A percentile compares a stretch with the other conserved stretches of the same genome.
These are phyloP conservation scores for Plasmodium chabaudi DNA, from an alignment of 169 alveolate species.

Conservation along the genomic window DNA sequence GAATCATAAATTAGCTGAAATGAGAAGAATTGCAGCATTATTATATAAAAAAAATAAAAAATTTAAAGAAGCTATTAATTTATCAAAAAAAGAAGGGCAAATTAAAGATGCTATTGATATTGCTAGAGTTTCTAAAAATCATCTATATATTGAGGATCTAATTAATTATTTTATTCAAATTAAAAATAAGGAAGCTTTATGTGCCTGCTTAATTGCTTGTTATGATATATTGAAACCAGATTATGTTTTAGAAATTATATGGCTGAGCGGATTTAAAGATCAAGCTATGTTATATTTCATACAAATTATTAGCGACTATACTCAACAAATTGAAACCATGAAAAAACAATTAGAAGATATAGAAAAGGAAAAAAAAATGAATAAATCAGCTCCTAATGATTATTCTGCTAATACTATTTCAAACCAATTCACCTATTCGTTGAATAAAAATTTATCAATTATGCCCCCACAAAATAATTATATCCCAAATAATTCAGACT, in stretches of 20 bases:
- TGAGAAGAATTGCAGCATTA: constrained; percentile 97
- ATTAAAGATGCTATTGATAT: constrained; percentile 81
- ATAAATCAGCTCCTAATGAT: constrained; percentile 88
- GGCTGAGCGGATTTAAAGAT: constrained; percentile 97
- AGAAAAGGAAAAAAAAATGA: constrained; percentile 88
- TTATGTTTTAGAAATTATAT: constrained; percentile 98
- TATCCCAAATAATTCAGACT: constrained; percentile 26
- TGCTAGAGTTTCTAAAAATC: constrained; percentile 83
- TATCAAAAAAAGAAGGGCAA: constrained; percentile 89
- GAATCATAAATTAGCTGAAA: constrained; percentile 96
- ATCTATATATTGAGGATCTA: constrained; percentile 92
- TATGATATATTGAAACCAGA: constrained; percentile 97
- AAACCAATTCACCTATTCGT: constrained; percentile 52
- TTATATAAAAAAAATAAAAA: constrained; percentile 93
- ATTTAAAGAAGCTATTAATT: constrained; percentile 92
- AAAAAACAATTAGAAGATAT: constrained; percentile 87
- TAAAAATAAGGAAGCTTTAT: constrained; percentile 94
- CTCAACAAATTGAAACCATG: constrained; percentile 84
- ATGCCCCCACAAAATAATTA: constrained; percentile 73
- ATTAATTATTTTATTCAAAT: constrained; percentile 91
- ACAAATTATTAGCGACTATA: constrained; percentile 90
- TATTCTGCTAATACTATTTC: constrained; percentile 78
- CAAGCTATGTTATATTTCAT: constrained; percentile 97
- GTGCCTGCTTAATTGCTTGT: constrained; percentile 98
- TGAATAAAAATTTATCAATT: constrained; percentile 60